A percentile compares a stretch with the other conserved stretches of the same genome.
phyloP scores from a whole-genome alignment of 805 yeast species.

The Ogataea paraovalis region DNA sequence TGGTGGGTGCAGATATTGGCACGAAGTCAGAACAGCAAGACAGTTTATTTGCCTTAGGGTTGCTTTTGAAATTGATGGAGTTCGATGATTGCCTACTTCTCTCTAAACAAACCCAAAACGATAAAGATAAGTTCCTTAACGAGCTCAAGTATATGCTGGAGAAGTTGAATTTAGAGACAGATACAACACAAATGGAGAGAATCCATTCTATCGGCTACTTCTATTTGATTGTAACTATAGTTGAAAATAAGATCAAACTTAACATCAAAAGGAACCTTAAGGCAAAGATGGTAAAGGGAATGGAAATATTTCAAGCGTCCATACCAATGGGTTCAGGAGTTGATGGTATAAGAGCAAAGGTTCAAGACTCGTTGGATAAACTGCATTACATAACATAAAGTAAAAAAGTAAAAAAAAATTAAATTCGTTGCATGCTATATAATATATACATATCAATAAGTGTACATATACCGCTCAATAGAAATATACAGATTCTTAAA shows the following conservation, averaged over 20 bases:
- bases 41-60: conserved; percentile 20
- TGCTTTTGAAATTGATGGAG: conserved; percentile 12
- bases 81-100: background rate
- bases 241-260: background rate
- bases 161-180: conserved; percentile 6
- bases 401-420: no score
- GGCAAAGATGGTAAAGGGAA: conserved; percentile 8
- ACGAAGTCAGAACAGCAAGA: conserved; percentile 5
- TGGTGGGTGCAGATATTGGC: conserved; percentile 4
- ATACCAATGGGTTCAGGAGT: conserved; percentile 6
- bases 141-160: conserved; percentile 4
- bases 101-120: background rate
- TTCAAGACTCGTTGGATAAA: conserved; percentile 1
- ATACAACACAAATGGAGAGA: conserved; percentile 6
- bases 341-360: conserved; percentile 9
- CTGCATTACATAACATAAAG: no score
- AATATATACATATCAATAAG: background rate
- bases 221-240: conserved; percentile 18
- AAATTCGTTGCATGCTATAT: background rate
- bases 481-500: background rate
- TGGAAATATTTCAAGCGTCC: conserved; percentile 9
- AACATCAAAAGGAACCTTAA: background rate
- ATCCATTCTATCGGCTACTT: conserved; percentile 26
- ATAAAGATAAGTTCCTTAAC: background rate
- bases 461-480: no score